Evolutionary conservation across 140 eudicot species (phyloP), one percentile per base, ranked within the genome.

Genomic region (Cichorium intybus): DNA sequence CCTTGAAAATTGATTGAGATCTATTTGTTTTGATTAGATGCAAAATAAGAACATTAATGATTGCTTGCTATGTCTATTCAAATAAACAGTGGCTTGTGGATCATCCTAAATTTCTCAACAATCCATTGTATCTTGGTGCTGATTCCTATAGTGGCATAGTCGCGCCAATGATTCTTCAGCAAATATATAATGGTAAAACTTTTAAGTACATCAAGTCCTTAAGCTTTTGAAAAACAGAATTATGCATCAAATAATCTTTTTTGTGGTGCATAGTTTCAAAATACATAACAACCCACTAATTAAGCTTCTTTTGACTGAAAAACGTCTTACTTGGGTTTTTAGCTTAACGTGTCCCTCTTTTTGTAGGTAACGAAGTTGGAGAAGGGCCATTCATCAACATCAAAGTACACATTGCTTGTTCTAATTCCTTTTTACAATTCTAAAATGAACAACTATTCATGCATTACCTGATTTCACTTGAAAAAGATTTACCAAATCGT

Each of bases 81-180:
- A 35, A 35, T 35, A 33, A 33, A 24, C 76, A 81, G 87, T 81
- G 87, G 87, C 70, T 81, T 23, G 57, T 50, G 28, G 73, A 60
- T 45, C 72, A 81, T 57, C 87, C 87, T 21, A 50, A 69, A 46
- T 81, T 61, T 58, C 75, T 57, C 14, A 14, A 56, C 26, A 74
- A 77, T 74, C 77, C 78, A 17, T 56, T 75, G 2, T 81, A 69
- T 26, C 24, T 81, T 3, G 65, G 33, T 50, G 87, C 79, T 24
- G 87, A 76, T 68, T 79, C 80, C 12, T 77, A 81, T 47, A 15
- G 64, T 4, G 87, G 87, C 33, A 64, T 71, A 26, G 17, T 24
- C 5, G 69, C 72, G 50, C 85, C 85, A 12, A 64, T 67, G 20
- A 35, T 35, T 35, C 3, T 74, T 17, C 4, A 8, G 43, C 14